Conservation (phyloP, 2,329 filamentous ascomycete genomes). For the Alternaria incomplexa region DNA sequence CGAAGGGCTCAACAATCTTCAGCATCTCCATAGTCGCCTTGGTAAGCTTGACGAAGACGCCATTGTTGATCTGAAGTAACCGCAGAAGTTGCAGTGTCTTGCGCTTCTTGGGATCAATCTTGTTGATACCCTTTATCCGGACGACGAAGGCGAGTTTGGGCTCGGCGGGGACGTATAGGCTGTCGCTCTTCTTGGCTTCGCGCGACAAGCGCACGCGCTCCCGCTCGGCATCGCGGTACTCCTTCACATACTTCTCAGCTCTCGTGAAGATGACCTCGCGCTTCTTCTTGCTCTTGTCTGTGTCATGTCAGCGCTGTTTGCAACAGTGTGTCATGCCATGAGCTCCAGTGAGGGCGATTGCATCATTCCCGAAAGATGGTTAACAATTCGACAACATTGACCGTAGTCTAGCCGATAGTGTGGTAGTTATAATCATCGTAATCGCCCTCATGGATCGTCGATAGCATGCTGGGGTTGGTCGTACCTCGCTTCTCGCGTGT, state of each 20-base stretch:
- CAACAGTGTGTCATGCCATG: conserved; percentile 17
- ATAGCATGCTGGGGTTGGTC: conserved; percentile 49
- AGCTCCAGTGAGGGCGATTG: conserved; percentile 35
- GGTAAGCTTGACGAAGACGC: conserved; percentile 95
- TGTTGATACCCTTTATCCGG: conserved; percentile 99
- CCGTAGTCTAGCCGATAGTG: conserved; percentile 87
- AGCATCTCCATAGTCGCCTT: conserved; percentile 98
- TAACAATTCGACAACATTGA: conserved; percentile 98
- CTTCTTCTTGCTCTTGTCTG: conserved; percentile 97
- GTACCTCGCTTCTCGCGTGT: conserved; percentile 89
- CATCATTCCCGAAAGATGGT: conserved; percentile 99
- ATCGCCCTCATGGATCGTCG: conserved; percentile 32
- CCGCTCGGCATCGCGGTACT: conserved; percentile 97
- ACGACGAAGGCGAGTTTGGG: conserved; percentile 96
- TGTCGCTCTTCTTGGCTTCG: conserved; percentile 87
- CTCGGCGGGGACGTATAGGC: conserved; percentile 93
- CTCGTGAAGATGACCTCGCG: conserved; percentile 99
- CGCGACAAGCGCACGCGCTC: conserved; percentile 96
- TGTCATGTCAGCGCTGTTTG: conserved; percentile 43
- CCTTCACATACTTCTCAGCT: conserved; percentile 99
- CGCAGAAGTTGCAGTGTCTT: conserved; percentile 99
- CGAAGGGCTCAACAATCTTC: conserved; percentile 97
- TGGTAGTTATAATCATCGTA: conserved; percentile 87
- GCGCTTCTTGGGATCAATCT: conserved; percentile 99
- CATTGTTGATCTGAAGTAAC: conserved; percentile 99